These are phyloP conservation scores for Chytriomyces hyalinus DNA, from an alignment of 192 early-diverging fungal species.

Conservation along the genomic window DNA sequence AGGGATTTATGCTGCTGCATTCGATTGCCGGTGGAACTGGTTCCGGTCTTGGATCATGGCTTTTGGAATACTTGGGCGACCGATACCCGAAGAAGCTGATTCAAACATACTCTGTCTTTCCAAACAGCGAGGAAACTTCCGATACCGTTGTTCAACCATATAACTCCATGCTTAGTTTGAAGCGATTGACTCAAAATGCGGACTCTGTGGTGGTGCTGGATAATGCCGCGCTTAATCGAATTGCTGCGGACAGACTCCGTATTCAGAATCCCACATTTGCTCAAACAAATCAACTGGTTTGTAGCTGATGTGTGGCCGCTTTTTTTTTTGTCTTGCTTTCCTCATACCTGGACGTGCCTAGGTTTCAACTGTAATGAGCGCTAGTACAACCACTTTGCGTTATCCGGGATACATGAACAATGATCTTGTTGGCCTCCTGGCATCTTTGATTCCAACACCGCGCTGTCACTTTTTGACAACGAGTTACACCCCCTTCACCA, in stretches of 20 bases:
- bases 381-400: constrained; percentile 93
- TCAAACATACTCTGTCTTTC: constrained; percentile 98
- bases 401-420: constrained; percentile 99
- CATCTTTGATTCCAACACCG: constrained; percentile 97
- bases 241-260: constrained; percentile 90
- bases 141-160: constrained; percentile 99
- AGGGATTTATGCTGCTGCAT: constrained; percentile 95
- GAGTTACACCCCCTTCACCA: constrained; percentile 95
- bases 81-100: constrained; percentile 96
- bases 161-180: constrained; percentile 91
- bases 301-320: not conserved
- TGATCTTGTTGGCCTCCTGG: constrained; percentile 92
- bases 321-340: constrained; percentile 28
- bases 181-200: constrained; percentile 87
- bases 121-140: constrained; percentile 87
- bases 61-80: constrained; percentile 91
- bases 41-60: constrained; percentile 92
- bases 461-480: constrained; percentile 96
- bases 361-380: constrained; percentile 98
- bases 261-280: constrained; percentile 93
- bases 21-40: constrained; percentile 99
- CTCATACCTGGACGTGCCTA: constrained; percentile 22
- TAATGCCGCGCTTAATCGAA: constrained; percentile 90
- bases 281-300: constrained; percentile 93
- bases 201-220: constrained; percentile 97